phyloP scores from a whole-genome alignment of 2,329 filamentous ascomycete genomes.

The Calycina herbarum region DNA sequence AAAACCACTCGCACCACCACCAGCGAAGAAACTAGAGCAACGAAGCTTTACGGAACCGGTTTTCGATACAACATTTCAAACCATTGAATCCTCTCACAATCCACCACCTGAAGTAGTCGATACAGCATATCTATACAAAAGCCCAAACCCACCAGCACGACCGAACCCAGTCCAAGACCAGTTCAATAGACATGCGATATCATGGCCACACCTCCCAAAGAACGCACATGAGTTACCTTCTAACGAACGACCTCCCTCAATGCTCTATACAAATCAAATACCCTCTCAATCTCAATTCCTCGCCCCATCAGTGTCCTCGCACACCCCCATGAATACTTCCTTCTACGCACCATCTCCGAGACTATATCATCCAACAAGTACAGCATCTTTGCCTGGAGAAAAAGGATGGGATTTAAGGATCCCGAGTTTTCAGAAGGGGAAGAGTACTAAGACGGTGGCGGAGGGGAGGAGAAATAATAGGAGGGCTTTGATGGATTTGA shows the following conservation, averaged over 20 bases:
- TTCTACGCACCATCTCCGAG: too few species aligned
- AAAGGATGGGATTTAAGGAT: background rate
- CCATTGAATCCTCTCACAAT: constrained; percentile 8
- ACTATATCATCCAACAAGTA: background rate
- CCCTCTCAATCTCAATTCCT: background rate
- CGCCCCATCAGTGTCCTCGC: too few species aligned
- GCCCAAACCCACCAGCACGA: background rate
- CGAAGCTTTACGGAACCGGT: background rate
- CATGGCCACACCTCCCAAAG: background rate
- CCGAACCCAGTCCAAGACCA: background rate
- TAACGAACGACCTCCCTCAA: background rate
- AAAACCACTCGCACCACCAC: background rate
- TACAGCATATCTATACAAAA: background rate
- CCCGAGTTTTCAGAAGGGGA: background rate
- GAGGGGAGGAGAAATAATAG: background rate
- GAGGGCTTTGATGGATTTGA: background rate
- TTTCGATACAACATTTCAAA: background rate
- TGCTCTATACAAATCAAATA: background rate
- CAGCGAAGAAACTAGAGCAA: background rate
- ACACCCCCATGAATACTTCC: too few species aligned
- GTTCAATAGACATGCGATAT: background rate
- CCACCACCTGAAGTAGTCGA: constrained; percentile 7
- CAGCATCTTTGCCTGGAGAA: background rate
- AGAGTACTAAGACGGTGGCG: background rate
- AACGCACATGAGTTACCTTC: background rate